These are phyloP conservation scores for Teunomyces lycoperdinae DNA, from an alignment of 805 yeast genomes.

Conservation along the genomic window DNA sequence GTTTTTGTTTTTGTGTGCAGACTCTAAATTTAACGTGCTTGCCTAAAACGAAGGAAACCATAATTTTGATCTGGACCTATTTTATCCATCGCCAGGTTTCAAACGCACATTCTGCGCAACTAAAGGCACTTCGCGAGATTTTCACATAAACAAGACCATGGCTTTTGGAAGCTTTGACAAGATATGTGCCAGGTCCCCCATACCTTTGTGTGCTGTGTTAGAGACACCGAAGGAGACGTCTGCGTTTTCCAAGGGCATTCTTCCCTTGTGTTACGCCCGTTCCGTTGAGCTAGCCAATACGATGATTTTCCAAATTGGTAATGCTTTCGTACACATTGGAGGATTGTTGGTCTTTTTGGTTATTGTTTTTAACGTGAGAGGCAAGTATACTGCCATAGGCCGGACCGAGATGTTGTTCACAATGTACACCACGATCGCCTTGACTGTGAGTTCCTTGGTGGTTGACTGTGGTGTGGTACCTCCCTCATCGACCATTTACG, in stretches of 20 bases:
- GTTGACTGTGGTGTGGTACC: constrained; percentile 94
- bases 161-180: constrained; percentile 62
- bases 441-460: constrained; percentile 63
- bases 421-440: constrained; percentile 56
- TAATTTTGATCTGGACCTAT: background rate
- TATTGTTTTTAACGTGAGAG: constrained; percentile 72
- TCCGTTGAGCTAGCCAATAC: constrained; percentile 88
- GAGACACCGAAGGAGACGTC: constrained; percentile 43
- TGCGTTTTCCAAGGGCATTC: constrained; percentile 53
- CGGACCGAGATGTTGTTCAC: constrained; percentile 79
- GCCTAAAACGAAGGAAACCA: background rate
- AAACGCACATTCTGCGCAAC: background rate
- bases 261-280: constrained; percentile 81
- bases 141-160: constrained; percentile 35
- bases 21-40: background rate
- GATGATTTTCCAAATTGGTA: constrained; percentile 83
- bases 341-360: constrained; percentile 62
- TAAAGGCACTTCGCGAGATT: background rate
- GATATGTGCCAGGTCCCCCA: constrained; percentile 64
- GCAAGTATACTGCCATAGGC: constrained; percentile 93
- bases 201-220: constrained; percentile 79
- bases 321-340: constrained; percentile 80
- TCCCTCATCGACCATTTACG: constrained; percentile 71
- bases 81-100: background rate
- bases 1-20: background rate